These are phyloP conservation scores for Panaeolus papilionaceus DNA, from an alignment of 768 basidiomycete genomes.

Conservation along the genomic window DNA sequence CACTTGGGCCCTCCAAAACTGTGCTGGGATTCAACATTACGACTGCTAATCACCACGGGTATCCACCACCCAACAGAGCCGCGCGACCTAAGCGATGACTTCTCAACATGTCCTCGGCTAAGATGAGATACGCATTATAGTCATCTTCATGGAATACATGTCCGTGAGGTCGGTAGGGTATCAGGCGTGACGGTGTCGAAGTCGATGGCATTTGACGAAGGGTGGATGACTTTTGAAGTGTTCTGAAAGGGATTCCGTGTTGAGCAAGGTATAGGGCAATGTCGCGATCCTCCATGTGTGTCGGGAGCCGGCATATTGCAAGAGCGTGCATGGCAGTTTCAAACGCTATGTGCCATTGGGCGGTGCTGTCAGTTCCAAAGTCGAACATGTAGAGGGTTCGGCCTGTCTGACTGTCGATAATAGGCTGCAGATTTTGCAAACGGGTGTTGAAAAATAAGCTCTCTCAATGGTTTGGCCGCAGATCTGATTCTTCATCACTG, in stretches of 20 bases:
- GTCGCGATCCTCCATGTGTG: background rate
- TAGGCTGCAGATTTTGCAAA: background rate
- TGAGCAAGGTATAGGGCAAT: constrained; percentile 14
- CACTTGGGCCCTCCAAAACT: constrained; percentile 23
- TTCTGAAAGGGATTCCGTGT: constrained; percentile 18
- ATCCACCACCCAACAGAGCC: constrained; percentile 24
- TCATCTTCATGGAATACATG: constrained; percentile 12
- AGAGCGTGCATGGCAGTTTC: constrained; percentile 1
- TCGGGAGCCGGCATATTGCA: background rate
- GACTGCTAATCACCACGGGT: constrained; percentile 22
- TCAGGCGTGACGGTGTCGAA: background rate
- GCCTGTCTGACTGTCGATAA: background rate
- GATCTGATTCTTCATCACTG: constrained; percentile 16
- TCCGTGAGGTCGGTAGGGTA: background rate
- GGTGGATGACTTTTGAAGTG: background rate
- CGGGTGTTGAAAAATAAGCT: background rate
- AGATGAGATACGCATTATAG: constrained; percentile 18
- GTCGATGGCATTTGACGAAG: background rate
- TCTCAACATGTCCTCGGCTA: background rate
- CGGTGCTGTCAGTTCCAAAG: background rate
- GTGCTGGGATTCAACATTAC: constrained; percentile 15
- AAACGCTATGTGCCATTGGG: constrained; percentile 13
- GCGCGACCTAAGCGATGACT: constrained; percentile 18
- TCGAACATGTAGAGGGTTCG: constrained; percentile 5
- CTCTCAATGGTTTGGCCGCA: background rate